A percentile compares a stretch with the other conserved stretches of the same genome.
Evolutionary conservation across 2,329 filamentous ascomycete species (phyloP).

Genomic region (Alternaria dauci): DNA sequence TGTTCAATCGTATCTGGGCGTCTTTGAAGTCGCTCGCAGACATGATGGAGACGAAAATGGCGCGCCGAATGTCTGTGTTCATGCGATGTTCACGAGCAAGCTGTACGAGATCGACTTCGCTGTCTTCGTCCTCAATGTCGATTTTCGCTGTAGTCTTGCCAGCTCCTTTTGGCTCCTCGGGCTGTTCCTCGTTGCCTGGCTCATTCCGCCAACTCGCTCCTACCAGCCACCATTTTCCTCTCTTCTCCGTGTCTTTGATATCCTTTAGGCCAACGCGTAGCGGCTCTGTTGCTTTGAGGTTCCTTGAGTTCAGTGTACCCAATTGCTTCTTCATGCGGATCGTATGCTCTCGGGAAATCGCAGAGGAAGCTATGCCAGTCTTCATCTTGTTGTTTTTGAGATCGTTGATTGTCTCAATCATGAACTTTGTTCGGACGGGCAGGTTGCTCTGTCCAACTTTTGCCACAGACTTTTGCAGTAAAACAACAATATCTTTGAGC

Average conservation of each 20-base stretch:
- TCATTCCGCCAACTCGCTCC: constrained; percentile 82
- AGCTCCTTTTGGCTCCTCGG: constrained; percentile 47
- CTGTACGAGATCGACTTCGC: constrained; percentile 69
- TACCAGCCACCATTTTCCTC: constrained; percentile 98
- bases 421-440: constrained; percentile 91
- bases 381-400: constrained; percentile 94
- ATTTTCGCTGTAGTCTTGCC: constrained; percentile 15
- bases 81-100: constrained; percentile 84
- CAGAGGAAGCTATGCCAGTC: constrained; percentile 73
- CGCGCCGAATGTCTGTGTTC: constrained; percentile 84
- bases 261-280: constrained; percentile 83
- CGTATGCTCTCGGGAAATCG: constrained; percentile 80
- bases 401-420: constrained; percentile 95
- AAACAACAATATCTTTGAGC: constrained; percentile 85
- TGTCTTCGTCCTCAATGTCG: constrained; percentile 35
- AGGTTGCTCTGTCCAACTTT: constrained; percentile 73
- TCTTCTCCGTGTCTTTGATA: constrained; percentile 82
- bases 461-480: constrained; percentile 76
- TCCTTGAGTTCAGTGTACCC: constrained; percentile 74
- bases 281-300: constrained; percentile 78
- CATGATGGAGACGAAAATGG: constrained; percentile 93
- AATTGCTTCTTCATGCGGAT: constrained; percentile 89
- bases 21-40: constrained; percentile 85
- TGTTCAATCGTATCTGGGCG: constrained; percentile 79
- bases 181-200: constrained; percentile 45